Evolutionary conservation across 306 rosid species (phyloP), one percentile per base, ranked within the genome.

Genomic region (Pterocarpus macrocarpus): DNA sequence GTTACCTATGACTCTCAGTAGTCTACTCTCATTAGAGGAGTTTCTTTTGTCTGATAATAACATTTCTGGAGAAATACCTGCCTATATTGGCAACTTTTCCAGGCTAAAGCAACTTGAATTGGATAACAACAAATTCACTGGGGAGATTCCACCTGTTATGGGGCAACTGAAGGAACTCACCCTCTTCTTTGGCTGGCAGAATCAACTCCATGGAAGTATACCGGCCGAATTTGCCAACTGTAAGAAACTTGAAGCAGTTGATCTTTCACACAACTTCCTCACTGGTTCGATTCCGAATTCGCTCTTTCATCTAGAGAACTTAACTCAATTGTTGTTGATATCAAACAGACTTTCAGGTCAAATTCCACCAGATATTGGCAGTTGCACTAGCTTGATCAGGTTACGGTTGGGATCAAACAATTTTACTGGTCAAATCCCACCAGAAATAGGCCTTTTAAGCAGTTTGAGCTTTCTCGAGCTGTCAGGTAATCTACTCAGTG

Each of bases 131-230:
- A 81, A 77, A 78, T 85, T 95, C 75, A 76, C 94, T 8, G 97
- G 98, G 4, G 63, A 41, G 82, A 95, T 95, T 86, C 97, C 98
- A n/a, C 59, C 89, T 11, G 84, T 85, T 56, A 75, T 95, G 67
- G 98, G 98, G 76, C 49, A 88, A 53, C 82, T 95, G 56, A 92
- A 89, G 85, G 89, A 95, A 50, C 97, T 95, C 43, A 86, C 90
- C 63, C 82, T 90, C 71, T 92, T 95, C 90, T 92, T 55, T 86
- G 98, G 97, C 30, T 95, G 98, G 98, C 89, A 92, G 88, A 95
- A 95, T 85, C 87, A 87, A 77, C 97, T 95, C 35, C 33, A 74
- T 33, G 98, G 97, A 85, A 91, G 88, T 70, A 88, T 95, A 84
- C 97, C 98, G 14, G 35, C 82, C 28, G 97, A 92, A 80, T 83